Percentiles rank a stretch among this genome's conserved stretches.
Conservation (phyloP, 371 early-diverging fungal genomes). For the Syncephalastrum sp. region DNA sequence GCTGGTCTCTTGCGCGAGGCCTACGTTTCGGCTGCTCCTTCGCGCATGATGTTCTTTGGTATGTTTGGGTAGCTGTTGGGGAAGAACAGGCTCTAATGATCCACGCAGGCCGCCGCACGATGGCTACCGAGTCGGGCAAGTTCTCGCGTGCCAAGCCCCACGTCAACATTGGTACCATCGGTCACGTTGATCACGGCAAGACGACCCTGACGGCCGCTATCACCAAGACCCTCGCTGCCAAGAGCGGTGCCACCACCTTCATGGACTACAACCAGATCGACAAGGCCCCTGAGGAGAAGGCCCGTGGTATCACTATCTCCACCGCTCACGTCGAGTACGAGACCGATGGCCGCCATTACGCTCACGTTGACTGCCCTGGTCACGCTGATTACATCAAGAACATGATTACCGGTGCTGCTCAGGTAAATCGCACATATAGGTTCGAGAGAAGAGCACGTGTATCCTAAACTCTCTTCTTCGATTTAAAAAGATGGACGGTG, state of each 20-base stretch:
- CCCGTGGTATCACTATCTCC: constrained; percentile 96
- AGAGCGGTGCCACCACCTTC: constrained; percentile 82
- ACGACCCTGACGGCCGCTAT: constrained; percentile 99
- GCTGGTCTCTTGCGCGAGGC: constrained; percentile 40
- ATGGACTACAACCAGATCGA: constrained; percentile 95
- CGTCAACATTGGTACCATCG: constrained; percentile 99
- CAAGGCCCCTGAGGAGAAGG: constrained; percentile 97
- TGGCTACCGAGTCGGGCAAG: constrained; percentile 54
- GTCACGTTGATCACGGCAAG: constrained; percentile 99
- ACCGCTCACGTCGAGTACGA: constrained; percentile 97
- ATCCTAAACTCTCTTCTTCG: neutral
- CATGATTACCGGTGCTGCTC: constrained; percentile 99
- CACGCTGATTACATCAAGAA: constrained; percentile 99
- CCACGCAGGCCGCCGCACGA: constrained; percentile 39
- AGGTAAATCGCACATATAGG: constrained; percentile 46
- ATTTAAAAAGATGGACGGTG: constrained; percentile 85
- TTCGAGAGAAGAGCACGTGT: neutral
- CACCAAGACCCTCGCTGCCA: constrained; percentile 87
- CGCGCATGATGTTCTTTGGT: constrained; percentile 45
- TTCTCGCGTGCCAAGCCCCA: constrained; percentile 90
- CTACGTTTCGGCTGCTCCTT: constrained; percentile 37
- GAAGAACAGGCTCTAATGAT: neutral
- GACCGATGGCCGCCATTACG: constrained; percentile 89
- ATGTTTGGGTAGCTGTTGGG: constrained; percentile 4
- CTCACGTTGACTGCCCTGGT: constrained; percentile 99